phyloP scores from a whole-genome alignment of 306 rosid genomes.

The Canavalia ensiformis region DNA sequence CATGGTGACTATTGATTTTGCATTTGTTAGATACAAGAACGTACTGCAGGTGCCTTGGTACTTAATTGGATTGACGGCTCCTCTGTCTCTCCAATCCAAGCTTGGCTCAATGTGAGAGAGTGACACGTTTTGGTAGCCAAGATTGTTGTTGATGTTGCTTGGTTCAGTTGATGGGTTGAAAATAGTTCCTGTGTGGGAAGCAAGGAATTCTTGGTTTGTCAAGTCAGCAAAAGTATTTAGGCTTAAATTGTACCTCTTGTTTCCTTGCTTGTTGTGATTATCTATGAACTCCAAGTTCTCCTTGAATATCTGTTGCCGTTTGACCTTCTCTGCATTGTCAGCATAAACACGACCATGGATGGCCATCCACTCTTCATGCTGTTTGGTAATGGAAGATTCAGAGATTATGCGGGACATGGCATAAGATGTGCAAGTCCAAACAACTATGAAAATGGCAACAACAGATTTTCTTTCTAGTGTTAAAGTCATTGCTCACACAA shows the following conservation, averaged over 20 bases:
- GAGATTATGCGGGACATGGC: neutral
- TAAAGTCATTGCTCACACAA: slow-evolving; percentile 39
- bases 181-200: slow-evolving; percentile 10
- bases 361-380: slow-evolving; percentile 35
- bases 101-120: neutral
- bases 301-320: slow-evolving; percentile 34
- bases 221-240: slow-evolving; percentile 25
- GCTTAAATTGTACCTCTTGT: slow-evolving; percentile 1
- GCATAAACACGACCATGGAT: neutral
- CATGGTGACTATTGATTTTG: no score
- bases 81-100: slow-evolving; percentile 37
- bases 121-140: neutral
- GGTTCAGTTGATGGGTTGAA: neutral
- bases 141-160: neutral
- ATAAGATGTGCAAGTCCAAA: neutral
- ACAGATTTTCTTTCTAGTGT: neutral
- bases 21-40: neutral
- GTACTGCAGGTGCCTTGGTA: neutral
- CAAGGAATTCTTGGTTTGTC: slow-evolving; percentile 5
- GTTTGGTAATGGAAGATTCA: slow-evolving; percentile 13
- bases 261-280: neutral
- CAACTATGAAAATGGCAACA: neutral
- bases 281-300: slow-evolving; percentile 21
- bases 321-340: slow-evolving; percentile 25
- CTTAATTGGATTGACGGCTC: slow-evolving; percentile 11